A percentile compares a stretch with the other conserved stretches of the same genome.
These are phyloP conservation scores for Aureobasidium sp. DNA, from an alignment of 2,329 filamentous ascomycete species.

Conservation along the genomic window DNA sequence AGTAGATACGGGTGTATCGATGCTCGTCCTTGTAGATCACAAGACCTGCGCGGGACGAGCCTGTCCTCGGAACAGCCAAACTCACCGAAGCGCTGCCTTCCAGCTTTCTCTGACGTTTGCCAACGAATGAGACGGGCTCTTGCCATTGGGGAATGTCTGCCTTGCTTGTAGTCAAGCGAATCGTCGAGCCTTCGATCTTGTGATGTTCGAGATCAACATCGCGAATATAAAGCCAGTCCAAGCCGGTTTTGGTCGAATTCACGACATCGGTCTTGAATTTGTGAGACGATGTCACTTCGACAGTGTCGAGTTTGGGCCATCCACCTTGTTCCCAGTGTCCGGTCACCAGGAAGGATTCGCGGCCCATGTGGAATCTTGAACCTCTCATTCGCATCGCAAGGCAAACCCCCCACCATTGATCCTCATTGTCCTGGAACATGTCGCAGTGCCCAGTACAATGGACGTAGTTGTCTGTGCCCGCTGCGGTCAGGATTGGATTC, in stretches of 20 bases:
- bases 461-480: slow-evolving; percentile 7
- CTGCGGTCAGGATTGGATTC: slow-evolving; percentile 25
- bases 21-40: slow-evolving; percentile 9
- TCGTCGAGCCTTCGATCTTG: background rate
- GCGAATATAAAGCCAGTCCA: slow-evolving; percentile 12
- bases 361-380: slow-evolving; percentile 45
- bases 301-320: slow-evolving; percentile 24
- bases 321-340: slow-evolving; percentile 44
- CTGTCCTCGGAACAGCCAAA: background rate
- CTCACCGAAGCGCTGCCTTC: background rate
- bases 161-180: background rate
- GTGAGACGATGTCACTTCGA: background rate
- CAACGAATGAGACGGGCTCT: background rate
- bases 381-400: slow-evolving; percentile 38
- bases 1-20: background rate
- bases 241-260: background rate
- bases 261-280: background rate
- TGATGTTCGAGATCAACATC: background rate
- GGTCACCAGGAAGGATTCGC: slow-evolving; percentile 46
- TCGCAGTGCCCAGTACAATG: background rate
- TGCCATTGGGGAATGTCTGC: background rate
- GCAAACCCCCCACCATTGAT: slow-evolving; percentile 49
- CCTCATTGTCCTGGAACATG: slow-evolving; percentile 42
- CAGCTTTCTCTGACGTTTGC: slow-evolving; percentile 1
- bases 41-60: background rate